A percentile compares a stretch with the other conserved stretches of the same genome.
These are phyloP conservation scores for Juncus inflexus DNA, from an alignment of 176 grass and related monocot species.

Conservation along the genomic window DNA sequence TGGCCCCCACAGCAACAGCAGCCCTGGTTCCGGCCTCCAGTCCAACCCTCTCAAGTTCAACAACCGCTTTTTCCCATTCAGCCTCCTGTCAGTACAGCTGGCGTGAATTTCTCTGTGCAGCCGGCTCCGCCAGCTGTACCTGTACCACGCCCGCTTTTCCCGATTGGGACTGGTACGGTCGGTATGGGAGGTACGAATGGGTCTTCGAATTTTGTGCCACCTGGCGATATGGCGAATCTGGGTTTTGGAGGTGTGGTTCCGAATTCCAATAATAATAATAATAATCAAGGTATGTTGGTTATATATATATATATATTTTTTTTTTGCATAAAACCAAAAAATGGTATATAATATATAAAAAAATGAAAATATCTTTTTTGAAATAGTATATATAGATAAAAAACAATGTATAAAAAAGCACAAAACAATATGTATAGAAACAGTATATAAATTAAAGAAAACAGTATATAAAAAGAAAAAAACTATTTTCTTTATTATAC, in stretches of 20 bases:
- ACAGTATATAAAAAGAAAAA: too few species aligned
- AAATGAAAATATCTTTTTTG: too few species aligned
- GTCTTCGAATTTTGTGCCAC: slow-evolving; percentile 35
- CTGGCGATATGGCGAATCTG: slow-evolving; percentile 21
- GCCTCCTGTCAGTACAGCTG: slow-evolving; percentile 48
- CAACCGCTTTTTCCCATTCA: slow-evolving; percentile 94
- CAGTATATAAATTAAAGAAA: too few species aligned
- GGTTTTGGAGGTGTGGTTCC: slow-evolving; percentile 42
- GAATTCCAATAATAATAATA: slow-evolving; percentile 32
- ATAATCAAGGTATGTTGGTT: slow-evolving; percentile 58
- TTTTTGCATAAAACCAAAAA: too few species aligned
- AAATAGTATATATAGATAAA: background rate
- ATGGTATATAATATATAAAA: too few species aligned
- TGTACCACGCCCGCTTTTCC: slow-evolving; percentile 87
- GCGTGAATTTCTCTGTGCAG: slow-evolving; percentile 48
- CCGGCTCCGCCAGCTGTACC: slow-evolving; percentile 64
- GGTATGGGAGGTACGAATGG: slow-evolving; percentile 43
- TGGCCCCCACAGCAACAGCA: slow-evolving; percentile 54
- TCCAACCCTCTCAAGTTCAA: slow-evolving; percentile 33
- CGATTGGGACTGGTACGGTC: slow-evolving; percentile 53
- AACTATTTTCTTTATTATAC: too few species aligned
- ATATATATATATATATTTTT: too few species aligned
- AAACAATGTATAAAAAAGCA: too few species aligned
- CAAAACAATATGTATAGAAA: too few species aligned
- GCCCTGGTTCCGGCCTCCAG: slow-evolving; percentile 65